These are phyloP conservation scores for Baffinella frigidus DNA, from an alignment of 208 protist genomes.

Conservation along the genomic window DNA sequence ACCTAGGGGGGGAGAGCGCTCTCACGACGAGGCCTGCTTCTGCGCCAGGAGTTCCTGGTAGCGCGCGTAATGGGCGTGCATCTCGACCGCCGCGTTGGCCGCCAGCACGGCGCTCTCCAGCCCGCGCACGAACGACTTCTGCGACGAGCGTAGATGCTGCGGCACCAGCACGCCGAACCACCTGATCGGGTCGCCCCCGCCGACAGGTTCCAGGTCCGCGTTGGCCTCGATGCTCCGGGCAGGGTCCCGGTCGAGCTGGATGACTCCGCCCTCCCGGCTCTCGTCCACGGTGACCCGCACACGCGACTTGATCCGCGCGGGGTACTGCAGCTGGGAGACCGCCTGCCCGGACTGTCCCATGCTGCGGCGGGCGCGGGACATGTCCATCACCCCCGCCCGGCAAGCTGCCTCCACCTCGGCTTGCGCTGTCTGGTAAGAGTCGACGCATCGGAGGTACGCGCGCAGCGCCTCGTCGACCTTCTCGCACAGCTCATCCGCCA, in stretches of 20 bases:
- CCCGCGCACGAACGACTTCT: not conserved
- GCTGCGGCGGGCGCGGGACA: not conserved
- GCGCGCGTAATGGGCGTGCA: not conserved
- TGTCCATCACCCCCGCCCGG: not conserved
- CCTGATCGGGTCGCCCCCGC: not conserved
- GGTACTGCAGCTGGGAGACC: constrained; percentile 12
- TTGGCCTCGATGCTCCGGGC: not conserved
- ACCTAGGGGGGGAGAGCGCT: no score
- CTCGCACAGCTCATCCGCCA: not conserved
- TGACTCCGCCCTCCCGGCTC: not conserved
- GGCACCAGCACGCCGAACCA: constrained; percentile 40
- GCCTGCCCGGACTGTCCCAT: not conserved
- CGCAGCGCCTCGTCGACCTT: not conserved
- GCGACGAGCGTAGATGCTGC: not conserved
- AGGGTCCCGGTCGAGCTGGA: not conserved
- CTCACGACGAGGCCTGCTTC: no score
- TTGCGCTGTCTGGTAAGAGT: not conserved
- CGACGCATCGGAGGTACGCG: not conserved
- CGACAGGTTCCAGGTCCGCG: not conserved
- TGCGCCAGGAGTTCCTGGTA: not conserved
- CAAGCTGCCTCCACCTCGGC: constrained; percentile 13
- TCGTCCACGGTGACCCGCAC: not conserved
- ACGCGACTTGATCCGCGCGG: not conserved
- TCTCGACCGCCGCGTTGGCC: not conserved
- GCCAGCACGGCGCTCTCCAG: not conserved